Conservation (phyloP, 2,329 filamentous ascomycete species). For the Cordyceps militaris region DNA sequence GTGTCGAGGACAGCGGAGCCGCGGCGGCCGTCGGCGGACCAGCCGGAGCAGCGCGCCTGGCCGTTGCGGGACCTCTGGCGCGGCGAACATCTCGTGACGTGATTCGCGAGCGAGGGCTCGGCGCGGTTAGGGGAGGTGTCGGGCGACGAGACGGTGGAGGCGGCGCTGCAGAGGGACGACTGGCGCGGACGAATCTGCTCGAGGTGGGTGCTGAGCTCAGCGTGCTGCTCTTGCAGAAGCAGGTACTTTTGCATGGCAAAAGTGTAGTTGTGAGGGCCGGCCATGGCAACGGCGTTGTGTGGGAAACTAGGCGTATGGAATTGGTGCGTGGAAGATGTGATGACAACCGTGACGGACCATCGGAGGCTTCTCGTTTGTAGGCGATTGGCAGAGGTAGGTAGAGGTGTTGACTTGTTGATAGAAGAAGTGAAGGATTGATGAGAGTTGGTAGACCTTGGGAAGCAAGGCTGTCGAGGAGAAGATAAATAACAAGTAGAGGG, state of each 20-base stretch:
- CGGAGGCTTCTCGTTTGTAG: conserved; percentile 14
- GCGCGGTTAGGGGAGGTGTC: conserved; percentile 53
- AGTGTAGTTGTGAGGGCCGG: conserved; percentile 30
- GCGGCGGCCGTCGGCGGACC: conserved; percentile 22
- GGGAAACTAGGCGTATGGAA: conserved; percentile 16
- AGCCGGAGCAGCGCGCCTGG: conserved; percentile 28
- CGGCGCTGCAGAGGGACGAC: conserved; percentile 24
- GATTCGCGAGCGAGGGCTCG: conserved; percentile 41
- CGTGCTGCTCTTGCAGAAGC: conserved; percentile 46
- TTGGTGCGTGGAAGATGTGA: conserved; percentile 20
- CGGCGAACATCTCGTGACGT: conserved; percentile 37
- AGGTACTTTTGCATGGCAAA: conserved; percentile 49
- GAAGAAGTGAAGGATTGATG: background rate
- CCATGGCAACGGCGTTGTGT: conserved; percentile 21
- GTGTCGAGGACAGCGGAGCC: conserved; percentile 28
- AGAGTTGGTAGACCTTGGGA: background rate
- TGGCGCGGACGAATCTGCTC: conserved; percentile 42
- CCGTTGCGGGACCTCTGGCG: conserved; percentile 24
- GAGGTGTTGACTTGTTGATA: background rate
- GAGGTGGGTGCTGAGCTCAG: conserved; percentile 44
- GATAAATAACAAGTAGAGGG: background rate
- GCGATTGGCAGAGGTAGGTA: background rate
- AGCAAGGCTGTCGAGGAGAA: background rate
- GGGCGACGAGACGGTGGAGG: conserved; percentile 36
- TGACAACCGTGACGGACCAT: conserved; percentile 28